Evolutionary conservation across 345 rosid genomes (phyloP), one percentile per base, ranked within the genome.

Genomic region (Citrus trifoliata): DNA sequence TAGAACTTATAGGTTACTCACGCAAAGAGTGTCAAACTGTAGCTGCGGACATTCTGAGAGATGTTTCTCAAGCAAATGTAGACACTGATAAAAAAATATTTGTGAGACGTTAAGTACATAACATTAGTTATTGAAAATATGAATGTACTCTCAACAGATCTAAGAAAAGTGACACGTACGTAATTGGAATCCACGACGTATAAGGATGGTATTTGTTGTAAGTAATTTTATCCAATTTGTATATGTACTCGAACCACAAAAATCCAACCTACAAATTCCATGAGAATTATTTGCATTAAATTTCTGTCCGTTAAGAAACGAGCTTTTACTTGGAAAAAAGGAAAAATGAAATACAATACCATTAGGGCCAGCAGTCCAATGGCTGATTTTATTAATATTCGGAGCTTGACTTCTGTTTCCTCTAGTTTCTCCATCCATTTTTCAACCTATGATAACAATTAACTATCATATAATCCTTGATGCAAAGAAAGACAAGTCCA

Each of bases 161-260:
- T 40, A 35, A 81, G 71, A 21, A 65, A 76, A 64, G 70, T 37
- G 79, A 74, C 65, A 42, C 94, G 14, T 90, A 96, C 99, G 99
- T 94, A 74, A 96, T 91, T 48, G 99, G 99, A 83, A 96, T 96
- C 99, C 99, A 96, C 6, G 99, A 96, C 69, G 98, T 96, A 80
- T 94, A 96, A 67, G 99, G 99, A 85, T 96, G 99, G 84, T 86
- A 96, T 82, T 94, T 96, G 86, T 96, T 96, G 92, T 96, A 96
- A 38, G 95, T 85, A 72, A 86, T 48, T 88, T 94, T 96, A 88
- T 96, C 99, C 90, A 96, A 74, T 93, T 87, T 96, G 97, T 90
- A 96, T 73, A 96, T 85, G 79, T 93, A 82, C 89, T 94, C 97
- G 3, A 73, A 87, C 99, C 99, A 96, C 81, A 91, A 79, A 83